phyloP scores from a whole-genome alignment of 2,329 filamentous ascomycete genomes.

The Clathrospora elynae region DNA sequence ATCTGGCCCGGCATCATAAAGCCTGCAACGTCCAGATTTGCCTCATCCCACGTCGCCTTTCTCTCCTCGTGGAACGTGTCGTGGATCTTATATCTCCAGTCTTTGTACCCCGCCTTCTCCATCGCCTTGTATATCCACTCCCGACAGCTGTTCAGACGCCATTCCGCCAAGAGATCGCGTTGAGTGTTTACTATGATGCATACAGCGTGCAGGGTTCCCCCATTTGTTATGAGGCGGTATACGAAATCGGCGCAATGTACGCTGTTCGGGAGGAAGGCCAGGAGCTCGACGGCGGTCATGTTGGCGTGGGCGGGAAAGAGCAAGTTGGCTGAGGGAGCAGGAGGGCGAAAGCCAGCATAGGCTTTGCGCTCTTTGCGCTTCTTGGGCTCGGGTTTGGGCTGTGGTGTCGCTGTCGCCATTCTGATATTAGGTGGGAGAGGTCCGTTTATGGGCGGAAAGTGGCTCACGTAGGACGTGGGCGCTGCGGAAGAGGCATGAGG shows the following conservation, averaged over 20 bases:
- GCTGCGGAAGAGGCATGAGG: neutral
- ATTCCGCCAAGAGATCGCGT: conserved; percentile 16
- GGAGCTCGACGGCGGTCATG: conserved; percentile 30
- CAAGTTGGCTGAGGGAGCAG: conserved; percentile 15
- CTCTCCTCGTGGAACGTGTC: conserved; percentile 7
- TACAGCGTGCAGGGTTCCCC: conserved; percentile 12
- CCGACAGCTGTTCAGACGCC: conserved; percentile 17
- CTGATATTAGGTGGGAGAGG: too few relatives aligned
- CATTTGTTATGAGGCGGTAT: conserved; percentile 32
- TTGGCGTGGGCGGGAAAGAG: conserved; percentile 25
- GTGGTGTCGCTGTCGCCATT: neutral
- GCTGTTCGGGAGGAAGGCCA: conserved; percentile 30
- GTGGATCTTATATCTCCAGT: conserved; percentile 26
- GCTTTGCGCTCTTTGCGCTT: neutral
- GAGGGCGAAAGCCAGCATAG: conserved; percentile 12
- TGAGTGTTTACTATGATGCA: conserved; percentile 24
- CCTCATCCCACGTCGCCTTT: conserved; percentile 16
- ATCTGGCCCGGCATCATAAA: conserved; percentile 5
- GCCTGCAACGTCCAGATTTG: conserved; percentile 6
- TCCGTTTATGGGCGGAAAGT: too few relatives aligned
- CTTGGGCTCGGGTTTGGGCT: neutral
- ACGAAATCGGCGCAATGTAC: conserved; percentile 28
- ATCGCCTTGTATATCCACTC: conserved; percentile 24
- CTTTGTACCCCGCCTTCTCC: conserved; percentile 20
- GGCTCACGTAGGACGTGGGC: neutral